Percentiles rank a stretch among this genome's conserved stretches.
These are phyloP conservation scores for Hura crepitans DNA, from an alignment of 441 rosid species.

Conservation along the genomic window DNA sequence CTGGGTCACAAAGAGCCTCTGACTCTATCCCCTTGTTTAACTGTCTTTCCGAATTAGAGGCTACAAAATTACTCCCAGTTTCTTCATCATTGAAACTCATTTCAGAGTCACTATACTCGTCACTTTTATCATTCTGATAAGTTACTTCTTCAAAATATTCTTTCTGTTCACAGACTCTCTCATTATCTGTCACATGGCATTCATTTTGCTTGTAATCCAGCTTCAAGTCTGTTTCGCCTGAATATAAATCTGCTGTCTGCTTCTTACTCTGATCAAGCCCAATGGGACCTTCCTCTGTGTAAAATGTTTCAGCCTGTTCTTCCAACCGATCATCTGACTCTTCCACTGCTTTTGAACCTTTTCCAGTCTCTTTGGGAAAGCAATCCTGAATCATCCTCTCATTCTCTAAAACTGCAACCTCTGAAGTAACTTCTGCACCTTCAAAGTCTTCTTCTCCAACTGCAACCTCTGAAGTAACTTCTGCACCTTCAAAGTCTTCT, in stretches of 20 bases:
- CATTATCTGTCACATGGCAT: constrained; percentile 30
- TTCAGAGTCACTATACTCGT: constrained; percentile 30
- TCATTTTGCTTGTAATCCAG: constrained; percentile 37
- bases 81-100: constrained; percentile 15
- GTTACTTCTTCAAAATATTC: constrained; percentile 38
- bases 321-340: constrained; percentile 38
- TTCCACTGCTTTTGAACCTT: constrained; percentile 38
- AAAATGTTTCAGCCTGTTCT: constrained; percentile 36
- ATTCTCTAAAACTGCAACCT: constrained; percentile 30
- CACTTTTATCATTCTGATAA: constrained; percentile 39
- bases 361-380: constrained; percentile 36
- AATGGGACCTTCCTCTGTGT: constrained; percentile 34
- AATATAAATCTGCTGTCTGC: constrained; percentile 31
- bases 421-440: constrained; percentile 25
- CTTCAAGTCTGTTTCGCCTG: constrained; percentile 29
- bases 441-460: constrained; percentile 30
- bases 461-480: constrained; percentile 25
- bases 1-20: constrained; percentile 2
- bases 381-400: constrained; percentile 27
- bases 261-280: constrained; percentile 34
- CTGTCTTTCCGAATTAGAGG: constrained; percentile 30
- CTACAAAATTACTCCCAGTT: constrained; percentile 17
- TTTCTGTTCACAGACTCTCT: constrained; percentile 29
- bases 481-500: constrained; percentile 25
- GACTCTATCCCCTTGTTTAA: constrained; percentile 24